Conservation (phyloP, 306 rosid species). For the Spatholobus suberectus region DNA sequence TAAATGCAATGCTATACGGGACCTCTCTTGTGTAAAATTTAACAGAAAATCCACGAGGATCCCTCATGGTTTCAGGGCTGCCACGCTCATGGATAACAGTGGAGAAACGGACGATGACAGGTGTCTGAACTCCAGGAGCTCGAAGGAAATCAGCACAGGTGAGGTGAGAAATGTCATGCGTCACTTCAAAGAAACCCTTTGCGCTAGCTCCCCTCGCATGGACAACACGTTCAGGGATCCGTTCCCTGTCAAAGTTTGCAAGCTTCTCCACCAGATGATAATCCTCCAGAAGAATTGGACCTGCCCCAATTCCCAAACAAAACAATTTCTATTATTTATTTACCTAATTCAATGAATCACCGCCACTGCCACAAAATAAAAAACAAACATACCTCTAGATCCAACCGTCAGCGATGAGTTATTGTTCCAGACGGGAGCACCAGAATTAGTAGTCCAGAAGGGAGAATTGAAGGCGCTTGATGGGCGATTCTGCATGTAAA, state of each 20-base stretch:
- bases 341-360: not conserved
- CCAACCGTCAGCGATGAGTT: slow-evolving; percentile 73
- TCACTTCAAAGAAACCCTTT: slow-evolving; percentile 86
- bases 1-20: not conserved
- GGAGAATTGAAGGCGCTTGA: slow-evolving; percentile 75
- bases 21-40: slow-evolving; percentile 90
- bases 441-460: slow-evolving; percentile 77
- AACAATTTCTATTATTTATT: not conserved
- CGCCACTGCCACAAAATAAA: not conserved
- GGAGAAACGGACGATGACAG: slow-evolving; percentile 84
- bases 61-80: slow-evolving; percentile 89
- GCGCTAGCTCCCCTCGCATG: slow-evolving; percentile 94
- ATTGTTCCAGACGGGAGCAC: slow-evolving; percentile 86
- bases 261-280: slow-evolving; percentile 87
- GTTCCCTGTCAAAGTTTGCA: slow-evolving; percentile 80
- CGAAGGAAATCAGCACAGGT: slow-evolving; percentile 89
- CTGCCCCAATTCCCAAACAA: slow-evolving; percentile 29
- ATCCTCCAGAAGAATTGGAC: slow-evolving; percentile 88
- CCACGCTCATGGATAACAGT: slow-evolving; percentile 95
- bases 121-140: slow-evolving; percentile 93
- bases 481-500: slow-evolving; percentile 71
- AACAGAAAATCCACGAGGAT: slow-evolving; percentile 88
- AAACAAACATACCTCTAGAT: slow-evolving; percentile 53
- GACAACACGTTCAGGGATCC: slow-evolving; percentile 89
- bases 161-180: slow-evolving; percentile 81